Percentiles rank a stretch among this genome's conserved stretches.
Evolutionary conservation across 176 grass and related monocot species (phyloP).

Genomic region (Phoenix dactylifera): DNA sequence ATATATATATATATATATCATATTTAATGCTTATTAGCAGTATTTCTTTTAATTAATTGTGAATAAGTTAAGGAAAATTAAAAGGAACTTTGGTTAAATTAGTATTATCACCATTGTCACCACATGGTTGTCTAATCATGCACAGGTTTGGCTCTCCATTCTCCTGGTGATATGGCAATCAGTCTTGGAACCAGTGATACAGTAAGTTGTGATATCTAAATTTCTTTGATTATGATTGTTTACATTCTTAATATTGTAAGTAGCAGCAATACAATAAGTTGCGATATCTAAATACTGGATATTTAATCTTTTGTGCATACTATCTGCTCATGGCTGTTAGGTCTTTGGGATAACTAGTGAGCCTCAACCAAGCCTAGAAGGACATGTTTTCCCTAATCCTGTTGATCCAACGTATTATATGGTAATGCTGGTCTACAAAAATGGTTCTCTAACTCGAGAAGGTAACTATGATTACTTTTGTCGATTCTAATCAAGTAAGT

Average conservation of each 20-base stretch:
- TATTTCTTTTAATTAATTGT: too few species aligned
- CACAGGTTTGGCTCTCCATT: conserved; percentile 83
- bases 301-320: background rate
- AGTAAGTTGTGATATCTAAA: conserved; percentile 34
- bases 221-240: too few species aligned
- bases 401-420: conserved; percentile 87
- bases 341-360: conserved; percentile 83
- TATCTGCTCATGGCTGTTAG: conserved; percentile 25
- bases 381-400: conserved; percentile 88
- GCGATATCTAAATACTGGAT: too few species aligned
- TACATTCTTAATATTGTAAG: too few species aligned
- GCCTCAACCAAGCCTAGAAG: conserved; percentile 87
- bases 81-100: too few species aligned
- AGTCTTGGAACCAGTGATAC: conserved; percentile 99
- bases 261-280: too few species aligned
- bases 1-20: too few species aligned
- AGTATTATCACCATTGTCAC: too few species aligned
- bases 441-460: conserved; percentile 94
- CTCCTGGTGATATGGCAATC: conserved; percentile 84
- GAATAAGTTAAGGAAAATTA: too few species aligned
- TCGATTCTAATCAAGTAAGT: background rate
- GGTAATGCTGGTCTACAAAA: conserved; percentile 97
- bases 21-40: too few species aligned
- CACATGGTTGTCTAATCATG: conserved; percentile 3
- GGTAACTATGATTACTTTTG: conserved; percentile 21